Evolutionary conservation across 345 rosid species (phyloP).

Genomic region (Conringia planisiliqua): DNA sequence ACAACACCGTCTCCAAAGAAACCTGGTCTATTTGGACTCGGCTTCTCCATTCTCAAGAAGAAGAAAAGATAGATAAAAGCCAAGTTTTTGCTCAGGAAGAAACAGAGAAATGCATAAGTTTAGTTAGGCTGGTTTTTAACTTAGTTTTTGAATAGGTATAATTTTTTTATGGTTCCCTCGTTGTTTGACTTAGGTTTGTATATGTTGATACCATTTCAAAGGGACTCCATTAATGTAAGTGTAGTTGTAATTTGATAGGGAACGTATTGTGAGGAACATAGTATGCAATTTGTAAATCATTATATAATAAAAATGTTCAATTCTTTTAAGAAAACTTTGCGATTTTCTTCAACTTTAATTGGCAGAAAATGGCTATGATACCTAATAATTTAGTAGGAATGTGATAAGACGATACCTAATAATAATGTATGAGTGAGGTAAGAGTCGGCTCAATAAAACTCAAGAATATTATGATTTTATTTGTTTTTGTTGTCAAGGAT

Average conservation of each 20-base stretch:
- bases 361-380: neutral
- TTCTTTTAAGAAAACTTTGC: neutral
- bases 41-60: slow-evolving; percentile 29
- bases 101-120: neutral
- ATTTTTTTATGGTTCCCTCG: neutral
- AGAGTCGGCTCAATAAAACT: neutral
- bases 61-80: slow-evolving; percentile 36
- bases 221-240: neutral
- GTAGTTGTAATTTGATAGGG: slow-evolving; percentile 6
- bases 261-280: neutral
- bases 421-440: neutral
- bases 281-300: neutral
- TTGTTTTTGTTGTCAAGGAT: neutral
- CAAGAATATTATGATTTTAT: neutral
- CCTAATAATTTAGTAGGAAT: neutral
- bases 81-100: too few relatives aligned
- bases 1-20: slow-evolving; percentile 37
- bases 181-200: slow-evolving; percentile 13
- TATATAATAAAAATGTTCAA: neutral
- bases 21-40: slow-evolving; percentile 37
- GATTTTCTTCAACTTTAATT: neutral
- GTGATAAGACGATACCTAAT: neutral
- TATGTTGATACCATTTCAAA: slow-evolving; percentile 5
- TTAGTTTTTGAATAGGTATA: neutral
- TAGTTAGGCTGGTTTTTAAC: slow-evolving; percentile 8